phyloP scores from a whole-genome alignment of 108 stramenopile species.

The Conticribra guillardii region DNA sequence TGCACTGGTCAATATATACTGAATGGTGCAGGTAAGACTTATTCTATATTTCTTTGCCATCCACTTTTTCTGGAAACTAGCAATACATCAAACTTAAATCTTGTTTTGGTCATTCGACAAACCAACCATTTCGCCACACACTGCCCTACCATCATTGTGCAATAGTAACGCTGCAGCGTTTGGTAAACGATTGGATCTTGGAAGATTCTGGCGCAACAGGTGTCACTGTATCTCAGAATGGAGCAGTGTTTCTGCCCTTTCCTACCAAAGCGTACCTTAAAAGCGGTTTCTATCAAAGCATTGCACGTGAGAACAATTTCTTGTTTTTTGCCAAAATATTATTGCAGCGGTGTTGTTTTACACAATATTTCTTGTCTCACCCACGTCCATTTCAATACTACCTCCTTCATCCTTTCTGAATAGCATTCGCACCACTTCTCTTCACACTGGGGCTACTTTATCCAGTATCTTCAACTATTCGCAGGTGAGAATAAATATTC shows the following conservation, averaged over 20 bases:
- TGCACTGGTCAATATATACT: conserved; percentile 81
- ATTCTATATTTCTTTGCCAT: too few relatives aligned
- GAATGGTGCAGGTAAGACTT: conserved; percentile 83
- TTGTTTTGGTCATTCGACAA: too few relatives aligned
- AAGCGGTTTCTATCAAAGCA: conserved; percentile 65
- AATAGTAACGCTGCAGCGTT: conserved; percentile 70
- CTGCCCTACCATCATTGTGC: too few relatives aligned
- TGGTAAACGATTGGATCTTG: conserved; percentile 78
- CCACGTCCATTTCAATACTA: too few relatives aligned
- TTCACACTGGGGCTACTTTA: conserved; percentile 70
- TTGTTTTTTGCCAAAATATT: not conserved
- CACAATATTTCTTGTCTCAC: too few relatives aligned
- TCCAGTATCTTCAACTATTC: conserved; percentile 68
- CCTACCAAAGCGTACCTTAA: conserved; percentile 59
- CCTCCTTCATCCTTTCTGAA: not conserved
- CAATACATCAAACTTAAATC: too few relatives aligned
- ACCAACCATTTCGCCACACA: too few relatives aligned
- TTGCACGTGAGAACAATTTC: conserved; percentile 21
- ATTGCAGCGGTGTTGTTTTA: too few relatives aligned
- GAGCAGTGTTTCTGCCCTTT: conserved; percentile 70
- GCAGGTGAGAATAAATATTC: too few relatives aligned
- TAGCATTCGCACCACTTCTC: conserved; percentile 46
- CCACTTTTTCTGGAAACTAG: too few relatives aligned
- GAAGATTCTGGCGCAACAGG: conserved; percentile 46
- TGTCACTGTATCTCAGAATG: conserved; percentile 36